Evolutionary conservation across 2,329 filamentous ascomycete genomes (phyloP).

Genomic region (Keithomyces neogunnii): DNA sequence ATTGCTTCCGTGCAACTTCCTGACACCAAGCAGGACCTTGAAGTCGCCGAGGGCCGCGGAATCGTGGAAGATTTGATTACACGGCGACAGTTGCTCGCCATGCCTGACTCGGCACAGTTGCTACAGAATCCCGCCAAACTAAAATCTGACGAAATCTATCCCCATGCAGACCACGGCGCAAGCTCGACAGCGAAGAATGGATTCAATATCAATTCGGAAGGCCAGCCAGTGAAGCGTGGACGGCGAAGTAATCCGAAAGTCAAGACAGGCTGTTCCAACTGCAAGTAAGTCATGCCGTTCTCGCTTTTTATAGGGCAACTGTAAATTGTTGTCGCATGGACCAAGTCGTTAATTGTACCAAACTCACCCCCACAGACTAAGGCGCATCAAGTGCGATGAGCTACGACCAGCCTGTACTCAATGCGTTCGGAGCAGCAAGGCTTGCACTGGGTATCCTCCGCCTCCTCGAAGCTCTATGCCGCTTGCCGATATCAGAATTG

Average conservation of each 20-base stretch:
- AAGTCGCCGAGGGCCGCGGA: no score
- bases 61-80: no score
- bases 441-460: constrained; percentile 54
- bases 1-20: no score
- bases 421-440: constrained; percentile 49
- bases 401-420: constrained; percentile 50
- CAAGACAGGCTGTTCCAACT: constrained; percentile 58
- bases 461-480: constrained; percentile 39
- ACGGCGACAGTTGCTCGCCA: no score
- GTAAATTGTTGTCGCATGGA: no score
- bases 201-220: neutral
- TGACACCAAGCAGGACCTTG: no score
- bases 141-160: neutral
- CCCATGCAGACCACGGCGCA: neutral
- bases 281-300: constrained; percentile 48
- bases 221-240: constrained; percentile 27
- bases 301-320: neutral
- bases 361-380: constrained; percentile 30
- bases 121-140: neutral
- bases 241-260: constrained; percentile 52
- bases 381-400: constrained; percentile 61
- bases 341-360: neutral
- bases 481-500: constrained; percentile 39
- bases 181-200: neutral
- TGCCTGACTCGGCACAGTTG: neutral